Base-by-base conservation (phyloP, 352 stramenopile genomes). In the Pythium biforme region DNA sequence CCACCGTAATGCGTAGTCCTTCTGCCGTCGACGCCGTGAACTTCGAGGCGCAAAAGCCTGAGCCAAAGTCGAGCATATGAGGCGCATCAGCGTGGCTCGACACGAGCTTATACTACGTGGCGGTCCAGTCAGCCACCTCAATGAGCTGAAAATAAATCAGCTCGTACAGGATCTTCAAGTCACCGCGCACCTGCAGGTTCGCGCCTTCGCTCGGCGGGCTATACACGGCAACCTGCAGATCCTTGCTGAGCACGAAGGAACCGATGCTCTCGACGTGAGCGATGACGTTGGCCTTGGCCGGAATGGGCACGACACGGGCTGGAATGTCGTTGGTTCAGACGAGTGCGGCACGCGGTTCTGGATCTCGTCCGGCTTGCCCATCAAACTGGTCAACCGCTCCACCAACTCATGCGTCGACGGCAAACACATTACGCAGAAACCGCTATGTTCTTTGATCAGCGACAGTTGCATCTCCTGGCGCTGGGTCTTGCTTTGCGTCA, bases 21-120 rank as follows among this genome's bases (percentile, higher is more conserved):
- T 92, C 85, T 0, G 81, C 70, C 0, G 55, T 20, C 8, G 65
- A 66, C 53, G 60, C 50, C 46, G 71, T 83, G 12, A 92, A 57
- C 55, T 80, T 82, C 4, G 80, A 67, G 7, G 75, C 81, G n/a
- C 86, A 80, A 15, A 76, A 57, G 27, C 79, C 77, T 0, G 86
- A 75, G 5, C 86, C 86, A 56, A 95, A 93, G 41, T 95, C 88
- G 8, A 93, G 70, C 41, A 96, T 59, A 31, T 94, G 83, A 1
- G 79, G 92, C 20, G 74, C 58, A n/a, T 74, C 57, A 11, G 57
- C 23, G 60, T 88, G 71, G 27, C 64, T 54, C 37, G 73, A 43
- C 0, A 66, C 68, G 20, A 86, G 68, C 26, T 73, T 66, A 49
- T 59, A 23, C 64, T 73, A 81, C 17, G 85, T 92, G 14, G 68